Conservation (phyloP, 2,329 filamentous ascomycete genomes). For the Hyphodiscus sp. region DNA sequence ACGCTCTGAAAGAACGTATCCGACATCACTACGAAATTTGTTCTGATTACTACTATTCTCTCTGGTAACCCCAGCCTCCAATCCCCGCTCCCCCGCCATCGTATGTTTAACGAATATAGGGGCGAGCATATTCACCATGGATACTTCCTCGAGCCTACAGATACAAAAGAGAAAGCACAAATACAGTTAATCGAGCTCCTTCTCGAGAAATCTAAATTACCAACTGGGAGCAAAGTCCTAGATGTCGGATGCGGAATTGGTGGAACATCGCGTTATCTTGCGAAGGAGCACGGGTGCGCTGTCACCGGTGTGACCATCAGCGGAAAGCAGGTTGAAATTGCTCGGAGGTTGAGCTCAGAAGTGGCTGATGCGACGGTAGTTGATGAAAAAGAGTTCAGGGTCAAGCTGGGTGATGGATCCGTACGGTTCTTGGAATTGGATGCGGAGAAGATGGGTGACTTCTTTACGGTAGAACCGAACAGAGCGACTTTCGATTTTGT, state of each 20-base stretch:
- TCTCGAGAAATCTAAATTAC: constrained; percentile 40
- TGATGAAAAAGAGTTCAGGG: constrained; percentile 7
- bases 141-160: constrained; percentile 46
- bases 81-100: background rate
- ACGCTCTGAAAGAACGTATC: constrained; percentile 23
- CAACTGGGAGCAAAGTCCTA: constrained; percentile 38
- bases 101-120: constrained; percentile 32
- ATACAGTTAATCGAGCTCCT: constrained; percentile 50
- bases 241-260: constrained; percentile 57
- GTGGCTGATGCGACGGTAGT: constrained; percentile 11
- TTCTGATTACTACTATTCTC: constrained; percentile 54
- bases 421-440: constrained; percentile 53
- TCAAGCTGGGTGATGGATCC: constrained; percentile 37
- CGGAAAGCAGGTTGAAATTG: constrained; percentile 51
- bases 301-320: constrained; percentile 58
- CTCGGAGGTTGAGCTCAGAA: constrained; percentile 41
- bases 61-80: constrained; percentile 40
- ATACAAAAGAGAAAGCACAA: constrained; percentile 53
- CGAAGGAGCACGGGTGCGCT: constrained; percentile 41
- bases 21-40: constrained; percentile 55
- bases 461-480: constrained; percentile 34
- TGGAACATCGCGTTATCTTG: constrained; percentile 51
- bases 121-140: constrained; percentile 59
- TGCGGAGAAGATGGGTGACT: constrained; percentile 52
- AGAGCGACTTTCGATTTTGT: constrained; percentile 45